These are phyloP conservation scores for Naganishia vaughanmartiniae DNA, from an alignment of 768 basidiomycete genomes.

Conservation along the genomic window DNA sequence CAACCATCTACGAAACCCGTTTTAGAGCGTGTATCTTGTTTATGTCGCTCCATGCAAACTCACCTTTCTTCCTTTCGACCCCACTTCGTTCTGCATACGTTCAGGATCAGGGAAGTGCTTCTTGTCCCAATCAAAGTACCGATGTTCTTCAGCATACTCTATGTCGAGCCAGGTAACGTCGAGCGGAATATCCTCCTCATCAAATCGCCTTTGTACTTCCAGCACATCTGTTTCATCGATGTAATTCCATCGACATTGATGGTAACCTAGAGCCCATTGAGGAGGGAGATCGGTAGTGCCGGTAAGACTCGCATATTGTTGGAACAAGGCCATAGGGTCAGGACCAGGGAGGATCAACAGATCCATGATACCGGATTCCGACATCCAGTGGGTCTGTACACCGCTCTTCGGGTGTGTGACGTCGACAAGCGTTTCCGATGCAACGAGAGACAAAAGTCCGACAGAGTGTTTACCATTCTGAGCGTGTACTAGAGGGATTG, in stretches of 20 bases:
- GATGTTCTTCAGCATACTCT: constrained; percentile 87
- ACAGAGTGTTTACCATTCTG: constrained; percentile 84
- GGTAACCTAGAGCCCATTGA: constrained; percentile 86
- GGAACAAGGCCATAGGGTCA: constrained; percentile 73
- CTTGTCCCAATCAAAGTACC: constrained; percentile 96
- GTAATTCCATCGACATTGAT: constrained; percentile 99
- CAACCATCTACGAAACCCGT: constrained; percentile 71
- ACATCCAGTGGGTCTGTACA: constrained; percentile 85
- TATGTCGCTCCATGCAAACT: constrained; percentile 28
- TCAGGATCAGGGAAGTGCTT: constrained; percentile 91
- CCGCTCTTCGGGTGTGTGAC: constrained; percentile 65
- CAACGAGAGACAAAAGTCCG: constrained; percentile 80
- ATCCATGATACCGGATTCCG: constrained; percentile 94
- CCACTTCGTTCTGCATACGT: constrained; percentile 86
- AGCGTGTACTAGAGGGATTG: constrained; percentile 89
- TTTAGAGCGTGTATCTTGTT: constrained; percentile 12
- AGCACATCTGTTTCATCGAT: constrained; percentile 83
- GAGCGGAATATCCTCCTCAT: constrained; percentile 89
- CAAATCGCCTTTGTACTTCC: constrained; percentile 78
- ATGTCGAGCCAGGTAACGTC: constrained; percentile 98
- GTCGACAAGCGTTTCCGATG: constrained; percentile 93
- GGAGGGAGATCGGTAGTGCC: constrained; percentile 85
- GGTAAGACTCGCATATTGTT: constrained; percentile 78
- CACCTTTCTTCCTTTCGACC: constrained; percentile 79
- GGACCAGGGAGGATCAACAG: constrained; percentile 91